Base-by-base conservation (phyloP, 2,329 filamentous ascomycete species). In the Calcarisporium arbuscula region DNA sequence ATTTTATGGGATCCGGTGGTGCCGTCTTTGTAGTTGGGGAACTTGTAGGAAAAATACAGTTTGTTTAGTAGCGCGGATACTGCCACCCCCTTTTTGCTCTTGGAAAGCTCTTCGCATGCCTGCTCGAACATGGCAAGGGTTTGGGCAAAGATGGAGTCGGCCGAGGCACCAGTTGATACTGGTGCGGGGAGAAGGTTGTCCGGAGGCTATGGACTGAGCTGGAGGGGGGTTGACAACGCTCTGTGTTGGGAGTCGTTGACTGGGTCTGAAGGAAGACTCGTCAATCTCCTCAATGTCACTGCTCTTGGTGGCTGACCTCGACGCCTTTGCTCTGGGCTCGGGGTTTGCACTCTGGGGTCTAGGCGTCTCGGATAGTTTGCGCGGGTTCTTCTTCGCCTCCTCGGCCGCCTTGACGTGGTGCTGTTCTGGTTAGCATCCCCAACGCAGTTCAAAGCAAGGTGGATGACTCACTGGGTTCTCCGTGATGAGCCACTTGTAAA, bases 401-500 rank as follows among this genome's bases (percentile, higher is more conserved):
- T 44, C 37, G 23, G 47, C 44, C 34, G 52, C 47, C 11, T 45
- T 32, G 12, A 49, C 43, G 5, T 53, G 37, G 19, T 51, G 48
- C 56, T 61, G n/a, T 21, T 9, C 17, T 14, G 19, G 11, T 30
- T 33, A 36, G 41, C 40, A n/a, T n/a, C n/a, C n/a, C n/a, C n/a
- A n/a, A n/a, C n/a, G n/a, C n/a, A n/a, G n/a, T n/a, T n/a, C n/a
- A n/a, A n/a, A n/a, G n/a, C n/a, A n/a, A n/a, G 17, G 15, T 26
- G n/a, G 10, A 34, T 12, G 7, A 38, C 61, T 41, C 54, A 73
- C 70, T 5, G 54, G 52, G 40, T 64, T 57, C 41, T 60, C 48
- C 2, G 49, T 41, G 3, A 50, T 57, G 28, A 79, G 50, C 67
- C 69, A 75, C 17, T 61, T 61, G 39, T 67, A 61, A 40, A 79